A percentile compares a stretch with the other conserved stretches of the same genome.
These are phyloP conservation scores for Alternaria ventricosa DNA, from an alignment of 2,329 filamentous ascomycete genomes.

Conservation along the genomic window DNA sequence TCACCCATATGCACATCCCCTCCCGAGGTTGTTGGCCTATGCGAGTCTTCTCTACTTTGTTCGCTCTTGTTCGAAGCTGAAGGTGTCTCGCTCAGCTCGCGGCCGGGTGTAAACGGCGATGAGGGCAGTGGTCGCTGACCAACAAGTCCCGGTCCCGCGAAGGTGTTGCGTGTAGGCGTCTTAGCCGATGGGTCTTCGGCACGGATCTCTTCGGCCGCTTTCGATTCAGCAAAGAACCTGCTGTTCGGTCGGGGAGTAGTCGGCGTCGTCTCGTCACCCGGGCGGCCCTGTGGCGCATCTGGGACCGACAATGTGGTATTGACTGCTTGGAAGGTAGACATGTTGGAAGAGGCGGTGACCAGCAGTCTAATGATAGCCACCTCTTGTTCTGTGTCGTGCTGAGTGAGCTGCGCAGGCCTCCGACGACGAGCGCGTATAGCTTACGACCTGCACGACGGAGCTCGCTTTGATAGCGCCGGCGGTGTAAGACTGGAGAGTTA, in stretches of 20 bases:
- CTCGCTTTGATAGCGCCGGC: conserved; percentile 2
- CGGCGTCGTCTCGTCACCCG: conserved; percentile 62
- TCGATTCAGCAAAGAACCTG: conserved; percentile 50
- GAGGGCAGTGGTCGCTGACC: conserved; percentile 56
- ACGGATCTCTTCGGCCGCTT: conserved; percentile 41
- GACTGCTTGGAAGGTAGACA: conserved; percentile 67
- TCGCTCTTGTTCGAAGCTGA: conserved; percentile 44
- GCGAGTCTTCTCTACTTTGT: conserved; percentile 64
- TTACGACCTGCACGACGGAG: conserved; percentile 4
- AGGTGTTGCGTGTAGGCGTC: conserved; percentile 68
- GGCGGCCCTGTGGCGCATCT: conserved; percentile 51
- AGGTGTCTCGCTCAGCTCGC: conserved; percentile 50
- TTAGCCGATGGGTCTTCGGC: conserved; percentile 55
- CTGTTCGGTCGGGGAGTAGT: conserved; percentile 60
- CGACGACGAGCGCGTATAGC: conserved; percentile 9
- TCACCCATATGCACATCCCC: conserved; percentile 80
- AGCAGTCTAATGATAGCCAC: conserved; percentile 1
- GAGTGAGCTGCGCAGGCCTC: conserved; percentile 14
- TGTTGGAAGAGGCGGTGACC: conserved; percentile 33
- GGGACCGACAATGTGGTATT: conserved; percentile 61
- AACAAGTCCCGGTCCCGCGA: conserved; percentile 53
- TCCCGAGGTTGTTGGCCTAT: conserved; percentile 66
- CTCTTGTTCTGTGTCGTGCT: conserved; percentile 11
- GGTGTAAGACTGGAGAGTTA: conserved; percentile 5
- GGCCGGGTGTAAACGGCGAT: conserved; percentile 54